Evolutionary conservation across 306 rosid genomes (phyloP), one percentile per base, ranked within the genome.

Genomic region (Gleditsia sinensis): DNA sequence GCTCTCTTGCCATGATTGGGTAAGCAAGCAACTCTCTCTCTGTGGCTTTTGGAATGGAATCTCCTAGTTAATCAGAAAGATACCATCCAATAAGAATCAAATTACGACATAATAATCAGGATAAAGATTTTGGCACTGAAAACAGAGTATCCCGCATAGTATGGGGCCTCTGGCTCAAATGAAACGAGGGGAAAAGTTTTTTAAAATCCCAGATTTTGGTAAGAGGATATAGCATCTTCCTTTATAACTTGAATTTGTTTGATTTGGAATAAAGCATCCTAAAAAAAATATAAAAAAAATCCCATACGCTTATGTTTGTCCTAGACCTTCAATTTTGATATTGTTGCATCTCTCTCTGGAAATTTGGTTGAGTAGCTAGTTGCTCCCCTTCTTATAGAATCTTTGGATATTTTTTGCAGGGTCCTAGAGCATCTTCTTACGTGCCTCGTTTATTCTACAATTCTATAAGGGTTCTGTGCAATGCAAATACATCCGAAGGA

Each of bases 1-100:
- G 88, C 84, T 88, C 57, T 82, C 93, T 36, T 86, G 90, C 78
- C 90, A 88, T 45, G 90, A 88, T 23, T 86, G 86, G 89, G 89
- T 87, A 74, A 72, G 51, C 34, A 37, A 19, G 4, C 19, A n/a
- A 2, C 23, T 57, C 20, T 25, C 49, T 25, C 11, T 46, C 43
- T 8, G n/a, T 3, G 16, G 6, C 0, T 58, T 7, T 16, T 5
- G 65, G 32, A 53, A 23, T 53, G 8, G 32, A 9, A 3, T 20
- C 7, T 3, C 30, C 2, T 51, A 51, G 21, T 51, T 51, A 51
- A 21, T 51, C 14, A 20, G 6, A 53, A 53, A 53, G 32, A 53
- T 53, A n/a, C n/a, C n/a, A n/a, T n/a, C n/a, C n/a, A n/a, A n/a
- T n/a, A n/a, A n/a, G n/a, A n/a, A n/a, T n/a, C n/a, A n/a, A n/a